These are phyloP conservation scores for Saccharum hybrid DNA, from an alignment of 202 grass and related monocot species.

Conservation along the genomic window DNA sequence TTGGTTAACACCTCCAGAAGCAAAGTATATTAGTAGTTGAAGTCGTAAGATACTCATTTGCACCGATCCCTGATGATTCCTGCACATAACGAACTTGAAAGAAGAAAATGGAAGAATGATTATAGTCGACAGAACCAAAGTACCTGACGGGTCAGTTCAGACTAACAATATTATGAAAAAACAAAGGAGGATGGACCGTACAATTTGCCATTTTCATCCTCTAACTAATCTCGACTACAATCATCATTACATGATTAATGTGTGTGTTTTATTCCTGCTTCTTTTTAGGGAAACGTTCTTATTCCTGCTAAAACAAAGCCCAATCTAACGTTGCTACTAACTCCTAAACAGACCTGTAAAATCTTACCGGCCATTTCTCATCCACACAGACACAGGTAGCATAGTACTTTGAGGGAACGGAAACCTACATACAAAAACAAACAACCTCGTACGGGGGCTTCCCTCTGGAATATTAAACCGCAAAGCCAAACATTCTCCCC, in stretches of 20 bases:
- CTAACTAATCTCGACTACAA: neutral
- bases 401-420: neutral
- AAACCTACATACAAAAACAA: neutral
- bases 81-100: neutral
- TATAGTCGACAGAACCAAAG: neutral
- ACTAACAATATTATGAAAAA: neutral
- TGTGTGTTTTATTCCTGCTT: neutral
- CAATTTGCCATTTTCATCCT: neutral
- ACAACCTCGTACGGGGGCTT: slow-evolving; percentile 50
- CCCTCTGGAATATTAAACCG: slow-evolving; percentile 9
- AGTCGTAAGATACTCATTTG: neutral
- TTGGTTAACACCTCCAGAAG: neutral
- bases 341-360: neutral
- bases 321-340: neutral
- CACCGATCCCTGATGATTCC: neutral
- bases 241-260: slow-evolving; percentile 1
- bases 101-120: neutral
- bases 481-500: slow-evolving; percentile 48
- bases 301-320: neutral
- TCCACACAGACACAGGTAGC: neutral
- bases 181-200: neutral
- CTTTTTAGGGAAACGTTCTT: neutral
- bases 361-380: neutral
- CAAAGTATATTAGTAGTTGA: neutral
- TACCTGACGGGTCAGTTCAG: neutral